Evolutionary conservation across 208 protist genomes (phyloP), one percentile per base, ranked within the genome.

Genomic region (Tritrichomonas musculus): DNA sequence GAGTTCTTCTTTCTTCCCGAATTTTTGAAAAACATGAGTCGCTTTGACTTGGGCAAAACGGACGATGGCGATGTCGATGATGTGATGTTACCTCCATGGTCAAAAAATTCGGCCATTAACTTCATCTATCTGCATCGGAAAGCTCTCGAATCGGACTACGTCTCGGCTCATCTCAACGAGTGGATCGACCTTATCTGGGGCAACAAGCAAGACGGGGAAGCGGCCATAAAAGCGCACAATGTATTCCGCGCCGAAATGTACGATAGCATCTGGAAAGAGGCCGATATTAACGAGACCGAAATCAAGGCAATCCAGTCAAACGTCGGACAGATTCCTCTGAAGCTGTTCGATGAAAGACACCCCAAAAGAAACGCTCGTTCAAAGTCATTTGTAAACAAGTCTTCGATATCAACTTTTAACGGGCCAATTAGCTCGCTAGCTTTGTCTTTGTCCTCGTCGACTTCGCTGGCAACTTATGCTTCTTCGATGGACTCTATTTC

Each of bases 1-100:
- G 96, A 97, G 84, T 96, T 96, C 47, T 97, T 94, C 92, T 96
- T 95, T 93, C 77, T 94, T 27, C 94, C 95, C 0, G 94, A 96
- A 39, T 94, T 96, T 69, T 93, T 97, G 13, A 22, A 92, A 30
- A 96, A 96, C 66, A n/a, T 30, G 30, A 95, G 94, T 94, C 5
- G 44, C 27, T 92, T 96, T 39, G 39, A 94, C 22, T 93, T 97
- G 25, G 96, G 96, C 22, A 22, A 17, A 8, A 82, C 39, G 13
- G 33, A 50, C 5, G 73, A 82, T 55, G 30, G 44, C 93, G 65
- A 73, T n/a, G 41, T 82, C 9, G n/a, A 27, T n/a, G 41, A 82
- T 30, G 73, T 82, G 25, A 25, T 82, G 9, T n/a, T 82, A 30
- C 73, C 73, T 20, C 73, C 73, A n/a, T 82, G 73, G 73, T 33